Base-by-base conservation (phyloP, 768 basidiomycete species). In the Chalciporus pseudorubinellus region DNA sequence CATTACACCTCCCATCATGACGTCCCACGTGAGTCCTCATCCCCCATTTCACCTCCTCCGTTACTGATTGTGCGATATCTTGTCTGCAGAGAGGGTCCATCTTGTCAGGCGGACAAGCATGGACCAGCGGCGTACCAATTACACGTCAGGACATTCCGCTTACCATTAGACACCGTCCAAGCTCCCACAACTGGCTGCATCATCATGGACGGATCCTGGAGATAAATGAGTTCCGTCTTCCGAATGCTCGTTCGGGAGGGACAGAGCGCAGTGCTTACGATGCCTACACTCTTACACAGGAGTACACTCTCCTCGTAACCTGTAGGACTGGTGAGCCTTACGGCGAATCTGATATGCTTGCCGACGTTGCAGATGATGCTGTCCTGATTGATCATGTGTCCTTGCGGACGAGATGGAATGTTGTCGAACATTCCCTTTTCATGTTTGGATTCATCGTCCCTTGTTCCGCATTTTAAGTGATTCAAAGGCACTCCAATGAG, bases 1-100 rank as follows among this genome's bases (percentile, higher is more conserved):
- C 20, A n/a, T 24, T 50, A 7, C 19, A 42, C 33, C n/a, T 46
- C 22, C 22, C 45, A 39, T 51, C 44, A 28, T 67, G 44, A 62
- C 18, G 14, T 14, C 12, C 26, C 38, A 22, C 29, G 62, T 54
- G 51, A 56, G 62, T 53, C 14, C 18, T 40, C 18, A 6, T 13
- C n/a, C 16, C 14, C n/a, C 14, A 2, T n/a, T 33, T 10, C 34
- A 36, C 9, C 34, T 31, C 5, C 26, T 36, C 34, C n/a, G 14
- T 36, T 4, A 16, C n/a, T 36, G n/a, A 36, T n/a, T n/a, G n/a
- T 36, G 12, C 31, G 31, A 33, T 11, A 13, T 13, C 31, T 6
- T 36, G 34, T 16, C 34, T 16, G 4, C 31, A 31, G 31, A 31
- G 31, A 31, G 34, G 9, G 4, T 36, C 16, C n/a, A 36, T 16